Base-by-base conservation (phyloP, 208 protist species). In the Willaertia magna region DNA sequence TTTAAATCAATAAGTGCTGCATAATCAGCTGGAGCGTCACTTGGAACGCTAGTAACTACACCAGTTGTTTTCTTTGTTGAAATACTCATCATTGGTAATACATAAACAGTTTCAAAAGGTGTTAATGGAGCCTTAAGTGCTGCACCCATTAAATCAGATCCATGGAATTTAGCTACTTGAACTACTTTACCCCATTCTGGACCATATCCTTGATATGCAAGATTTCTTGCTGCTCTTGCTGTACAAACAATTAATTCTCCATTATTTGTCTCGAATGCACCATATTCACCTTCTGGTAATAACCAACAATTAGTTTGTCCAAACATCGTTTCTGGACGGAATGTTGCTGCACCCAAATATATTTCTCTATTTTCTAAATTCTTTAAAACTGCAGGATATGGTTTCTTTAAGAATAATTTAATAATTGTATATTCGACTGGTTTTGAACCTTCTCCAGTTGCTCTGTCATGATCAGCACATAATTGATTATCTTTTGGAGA, bases 281-380 rank as follows among this genome's bases (percentile, higher is more conserved):
- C 94, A 93, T 99, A 99, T 39, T 92, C 89, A 48, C 98, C 94
- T 52, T 93, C 93, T 51, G 97, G 98, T 34, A 95, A 92, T 22
- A 99, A 91, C 98, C 97, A 99, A 93, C 97, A 99, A 91, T 99
- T 99, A 61, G 98, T 99, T 91, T 99, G 98, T 18, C 94, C 94
- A 88, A 95, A 95, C 94, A 99, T 99, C 44, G 99, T 99, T 92
- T 99, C 98, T 42, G 99, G 96, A 44, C 99, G 93, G 3, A 99
- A 93, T n/a, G 99, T 99, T 14, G 97, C 99, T 43, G 96, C 94
- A 11, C 97, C 94, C 11, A 99, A 89, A 88, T 96, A 97, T n/a
- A 99, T 93, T n/a, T 91, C 90, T 34, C 90, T 74, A 14, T 52
- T n/a, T 47, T 82, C 43, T 6, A 81, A 81, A 39, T 79, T 49